Evolutionary conservation across 2,329 filamentous ascomycete genomes (phyloP).

Genomic region (Aureobasidium pullulans): DNA sequence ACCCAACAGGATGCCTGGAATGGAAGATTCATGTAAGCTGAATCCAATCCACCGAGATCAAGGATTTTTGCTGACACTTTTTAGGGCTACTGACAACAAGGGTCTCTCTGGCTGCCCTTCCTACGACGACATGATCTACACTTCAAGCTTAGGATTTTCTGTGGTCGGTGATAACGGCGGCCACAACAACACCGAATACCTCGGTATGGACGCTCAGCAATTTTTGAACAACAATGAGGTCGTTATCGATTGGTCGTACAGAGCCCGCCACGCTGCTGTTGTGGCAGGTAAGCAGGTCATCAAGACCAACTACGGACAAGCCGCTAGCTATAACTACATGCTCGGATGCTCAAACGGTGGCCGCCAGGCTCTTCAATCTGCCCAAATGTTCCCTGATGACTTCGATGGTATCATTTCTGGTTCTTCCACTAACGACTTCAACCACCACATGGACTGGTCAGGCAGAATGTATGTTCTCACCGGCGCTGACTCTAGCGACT

Average conservation of each 20-base stretch:
- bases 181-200: slow-evolving; percentile 14
- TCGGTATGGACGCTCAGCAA: slow-evolving; percentile 21
- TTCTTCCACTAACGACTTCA: slow-evolving; percentile 37
- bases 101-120: slow-evolving; percentile 28
- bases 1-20: slow-evolving; percentile 16
- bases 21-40: slow-evolving; percentile 5
- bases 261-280: slow-evolving; percentile 26
- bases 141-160: slow-evolving; percentile 26
- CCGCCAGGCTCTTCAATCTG: slow-evolving; percentile 49
- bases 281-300: slow-evolving; percentile 27
- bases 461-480: slow-evolving; percentile 36
- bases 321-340: slow-evolving; percentile 44
- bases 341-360: slow-evolving; percentile 54
- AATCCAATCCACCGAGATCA: background rate
- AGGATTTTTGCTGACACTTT: slow-evolving; percentile 16
- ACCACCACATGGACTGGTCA: slow-evolving; percentile 38
- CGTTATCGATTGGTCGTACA: slow-evolving; percentile 28
- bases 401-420: slow-evolving; percentile 51
- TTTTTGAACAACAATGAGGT: slow-evolving; percentile 25
- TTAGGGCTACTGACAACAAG: slow-evolving; percentile 26
- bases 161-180: slow-evolving; percentile 29
- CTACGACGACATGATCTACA: slow-evolving; percentile 28
- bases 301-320: slow-evolving; percentile 31
- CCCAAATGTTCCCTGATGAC: slow-evolving; percentile 48
- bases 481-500: slow-evolving; percentile 31